Evolutionary conservation across 768 basidiomycete species (phyloP).

Genomic region (Mycena vitilis): DNA sequence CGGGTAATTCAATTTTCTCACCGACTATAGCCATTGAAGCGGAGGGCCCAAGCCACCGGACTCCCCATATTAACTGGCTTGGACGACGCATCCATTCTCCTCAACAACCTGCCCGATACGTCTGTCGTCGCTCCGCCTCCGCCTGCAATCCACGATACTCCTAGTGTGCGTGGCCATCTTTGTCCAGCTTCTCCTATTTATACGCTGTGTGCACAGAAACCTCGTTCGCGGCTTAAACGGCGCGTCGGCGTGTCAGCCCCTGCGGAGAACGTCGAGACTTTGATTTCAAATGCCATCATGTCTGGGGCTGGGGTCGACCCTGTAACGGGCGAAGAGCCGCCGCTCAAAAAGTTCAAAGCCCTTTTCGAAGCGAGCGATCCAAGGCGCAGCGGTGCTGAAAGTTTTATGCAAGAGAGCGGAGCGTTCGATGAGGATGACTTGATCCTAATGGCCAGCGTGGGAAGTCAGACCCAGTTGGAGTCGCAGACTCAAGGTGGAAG

Average conservation of each 20-base stretch:
- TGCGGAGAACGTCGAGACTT: constrained; percentile 36
- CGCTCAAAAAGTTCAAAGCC: constrained; percentile 76
- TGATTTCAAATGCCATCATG: constrained; percentile 16
- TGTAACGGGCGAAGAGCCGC: constrained; percentile 57
- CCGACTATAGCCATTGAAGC: constrained; percentile 52
- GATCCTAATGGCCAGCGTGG: constrained; percentile 18
- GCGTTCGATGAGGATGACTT: constrained; percentile 32
- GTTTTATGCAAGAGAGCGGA: constrained; percentile 30
- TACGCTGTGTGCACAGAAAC: constrained; percentile 42
- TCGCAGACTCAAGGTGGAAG: constrained; percentile 36
- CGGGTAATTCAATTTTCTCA: not conserved
- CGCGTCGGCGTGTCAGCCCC: constrained; percentile 53
- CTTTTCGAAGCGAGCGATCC: constrained; percentile 77
- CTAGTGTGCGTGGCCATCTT: constrained; percentile 36
- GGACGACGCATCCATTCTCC: constrained; percentile 56
- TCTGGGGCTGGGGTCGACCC: constrained; percentile 36
- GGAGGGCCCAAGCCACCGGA: constrained; percentile 51
- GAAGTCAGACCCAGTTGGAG: constrained; percentile 52
- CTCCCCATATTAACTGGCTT: constrained; percentile 54
- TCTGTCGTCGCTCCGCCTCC: constrained; percentile 33
- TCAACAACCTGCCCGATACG: constrained; percentile 47
- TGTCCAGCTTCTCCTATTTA: not conserved
- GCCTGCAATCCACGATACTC: constrained; percentile 18
- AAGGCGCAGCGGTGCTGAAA: constrained; percentile 49
- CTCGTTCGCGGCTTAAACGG: constrained; percentile 64